These are phyloP conservation scores for Mucor mucedo DNA, from an alignment of 371 early-diverging fungal species.

Conservation along the genomic window DNA sequence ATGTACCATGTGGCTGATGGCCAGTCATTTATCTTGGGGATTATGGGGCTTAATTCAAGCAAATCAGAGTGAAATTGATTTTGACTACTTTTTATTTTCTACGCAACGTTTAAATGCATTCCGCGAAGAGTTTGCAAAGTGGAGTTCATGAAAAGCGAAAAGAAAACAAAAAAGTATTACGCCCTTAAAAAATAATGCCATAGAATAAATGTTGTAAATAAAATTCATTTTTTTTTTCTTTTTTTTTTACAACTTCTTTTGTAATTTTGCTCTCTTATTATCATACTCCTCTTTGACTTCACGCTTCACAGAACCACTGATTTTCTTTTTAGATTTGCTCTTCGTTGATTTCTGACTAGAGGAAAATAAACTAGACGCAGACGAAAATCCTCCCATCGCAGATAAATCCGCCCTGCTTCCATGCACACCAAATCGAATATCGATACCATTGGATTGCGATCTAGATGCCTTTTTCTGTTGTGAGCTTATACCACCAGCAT, in stretches of 20 bases:
- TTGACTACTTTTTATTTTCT: conserved; percentile 79
- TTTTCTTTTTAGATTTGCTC: background rate
- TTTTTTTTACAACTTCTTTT: background rate
- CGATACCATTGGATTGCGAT: background rate
- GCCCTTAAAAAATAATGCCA: background rate
- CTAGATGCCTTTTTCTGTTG: background rate
- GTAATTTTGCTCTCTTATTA: background rate
- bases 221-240: background rate
- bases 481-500: background rate
- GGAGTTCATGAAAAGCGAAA: conserved; percentile 6
- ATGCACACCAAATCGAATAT: background rate
- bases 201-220: background rate
- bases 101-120: conserved; percentile 67
- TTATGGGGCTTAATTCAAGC: conserved; percentile 86
- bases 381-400: background rate
- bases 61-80: conserved; percentile 77
- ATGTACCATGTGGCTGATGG: conserved; percentile 57
- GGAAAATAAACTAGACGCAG: background rate
- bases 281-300: background rate
- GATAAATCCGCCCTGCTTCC: background rate
- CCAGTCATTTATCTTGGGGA: conserved; percentile 81
- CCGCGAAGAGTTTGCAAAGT: conserved; percentile 37
- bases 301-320: background rate
- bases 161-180: conserved; percentile 3
- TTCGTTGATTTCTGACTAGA: background rate